Base-by-base conservation (phyloP, 2,329 filamentous ascomycete species). In the Clonostachys chloroleuca region DNA sequence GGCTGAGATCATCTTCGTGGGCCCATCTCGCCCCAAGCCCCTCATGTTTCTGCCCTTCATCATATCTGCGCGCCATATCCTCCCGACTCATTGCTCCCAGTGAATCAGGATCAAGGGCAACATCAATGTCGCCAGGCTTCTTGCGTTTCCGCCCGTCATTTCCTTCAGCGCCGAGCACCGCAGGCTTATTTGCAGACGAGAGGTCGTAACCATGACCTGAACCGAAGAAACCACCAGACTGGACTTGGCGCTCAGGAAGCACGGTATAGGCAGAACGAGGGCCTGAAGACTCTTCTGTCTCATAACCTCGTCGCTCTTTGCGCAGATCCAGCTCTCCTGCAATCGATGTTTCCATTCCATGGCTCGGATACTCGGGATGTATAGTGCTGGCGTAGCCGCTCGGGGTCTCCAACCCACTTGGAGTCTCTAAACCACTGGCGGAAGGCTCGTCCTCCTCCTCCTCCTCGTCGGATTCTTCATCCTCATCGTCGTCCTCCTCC, bases 81-180 rank as follows among this genome's bases (percentile, higher is more conserved):
- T 96, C 92, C 65, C 92, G 95, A 67, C 80, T 87, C 59, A 97
- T 77, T 41, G 86, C 87, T 56, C 90, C 89, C 50, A 99, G 67
- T 36, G 86, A 79, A 61, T 97, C 92, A 6, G 89, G 82, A 58
- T 97, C 91, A 52, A 99, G 83, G 20, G 91, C 89, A 30, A 97
- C 87, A 56, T 99, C 94, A 20, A 99, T 81, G 63, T 99, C 94
- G 39, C 92, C 94, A 5, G 88, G 92, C 78, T 96, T 96, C 82
- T 97, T 99, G 59, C 90, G 81, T 72, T 95, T 94, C 59, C 89
- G 75, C 20, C 67, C 77, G 47, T 91, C 83, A 49, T 91, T 14
- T 3, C 37, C 87, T 20, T 95, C 89, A 52, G 82, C 79, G 12
- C 92, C 94, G 5, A 99, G 80, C 4, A 95, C 80, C 1, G 88